Conservation (phyloP, 441 rosid species). For the Hura crepitans region DNA sequence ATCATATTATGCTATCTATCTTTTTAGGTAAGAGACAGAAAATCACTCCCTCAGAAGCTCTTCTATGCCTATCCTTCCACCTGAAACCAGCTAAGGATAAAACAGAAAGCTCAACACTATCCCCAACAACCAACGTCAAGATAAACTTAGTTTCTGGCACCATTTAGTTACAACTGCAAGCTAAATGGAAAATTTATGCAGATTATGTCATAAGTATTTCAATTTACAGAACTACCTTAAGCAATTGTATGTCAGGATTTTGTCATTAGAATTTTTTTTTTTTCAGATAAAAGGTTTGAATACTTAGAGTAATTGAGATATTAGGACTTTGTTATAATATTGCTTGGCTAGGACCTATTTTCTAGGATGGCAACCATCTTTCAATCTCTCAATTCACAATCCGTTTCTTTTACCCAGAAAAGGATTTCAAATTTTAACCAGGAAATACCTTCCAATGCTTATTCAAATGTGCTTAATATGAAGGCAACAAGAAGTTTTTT, state of each 20-base stretch:
- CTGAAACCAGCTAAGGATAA: neutral
- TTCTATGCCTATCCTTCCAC: neutral
- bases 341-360: neutral
- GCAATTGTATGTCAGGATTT: too few relatives aligned
- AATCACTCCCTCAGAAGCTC: neutral
- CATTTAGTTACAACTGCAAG: neutral
- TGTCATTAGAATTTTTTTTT: too few relatives aligned
- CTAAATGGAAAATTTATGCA: neutral
- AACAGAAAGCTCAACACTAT: neutral
- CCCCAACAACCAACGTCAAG: neutral
- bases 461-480: neutral
- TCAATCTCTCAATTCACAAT: neutral
- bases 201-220: neutral
- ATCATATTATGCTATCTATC: neutral
- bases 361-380: neutral
- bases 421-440: neutral
- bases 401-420: neutral
- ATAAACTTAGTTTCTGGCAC: neutral
- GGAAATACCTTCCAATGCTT: neutral
- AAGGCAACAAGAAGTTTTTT: neutral
- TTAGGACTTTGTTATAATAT: too few relatives aligned
- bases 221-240: neutral
- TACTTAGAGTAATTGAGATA: too few relatives aligned
- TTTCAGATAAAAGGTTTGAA: too few relatives aligned
- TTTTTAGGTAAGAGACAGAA: conserved; percentile 1